Evolutionary conservation across 148 eudicot genomes (phyloP), one percentile per base, ranked within the genome.

Genomic region (Persicaria maculosa): DNA sequence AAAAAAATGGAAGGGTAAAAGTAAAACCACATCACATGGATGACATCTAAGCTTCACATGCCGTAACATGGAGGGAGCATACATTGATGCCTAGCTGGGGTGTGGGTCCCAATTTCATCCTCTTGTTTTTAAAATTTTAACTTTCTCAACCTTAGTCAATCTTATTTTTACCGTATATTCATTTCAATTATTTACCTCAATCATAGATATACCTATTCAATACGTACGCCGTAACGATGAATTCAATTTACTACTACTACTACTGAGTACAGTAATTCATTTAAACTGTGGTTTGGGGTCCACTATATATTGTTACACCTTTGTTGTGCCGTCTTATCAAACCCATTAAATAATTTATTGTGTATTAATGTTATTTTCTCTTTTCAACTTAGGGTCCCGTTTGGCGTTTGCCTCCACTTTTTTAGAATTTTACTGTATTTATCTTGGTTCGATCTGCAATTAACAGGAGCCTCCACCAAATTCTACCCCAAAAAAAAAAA

Each of bases 31-130:
- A 7, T 46, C 70, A 65, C 70, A 65, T 65, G 46, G 70, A 65
- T 14, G 70, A 65, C 70, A 65, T 65, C 25, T 36, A 65, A 65
- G 47, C 15, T 43, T 65, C 70, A 65, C 70, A 65, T 65, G 70
- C 47, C 47, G 70, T 40, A 65, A 65, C 70, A 65, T 65, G 70
- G 70, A 65, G 70, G 70, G 19, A 36, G 17, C 70, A 4, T 25
- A 65, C 15, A 31, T 31, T 31, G 40, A 31, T 31, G 40, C 44
- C 19, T 50, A n/a, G 62, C 62, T 57, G 62, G 20, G 43, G 25
- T 0, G 40, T 22, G 43, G 67, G 67, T 59, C 67, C 67, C 67
- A 16, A 54, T 5, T 54, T 54, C 20, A 17, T 54, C 58, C 57
- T 16, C 4, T 3, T n/a, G 16, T n/a, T 54, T 52, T 54, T 54